phyloP scores from a whole-genome alignment of 192 early-diverging fungal species.

The Coemansia sp. region DNA sequence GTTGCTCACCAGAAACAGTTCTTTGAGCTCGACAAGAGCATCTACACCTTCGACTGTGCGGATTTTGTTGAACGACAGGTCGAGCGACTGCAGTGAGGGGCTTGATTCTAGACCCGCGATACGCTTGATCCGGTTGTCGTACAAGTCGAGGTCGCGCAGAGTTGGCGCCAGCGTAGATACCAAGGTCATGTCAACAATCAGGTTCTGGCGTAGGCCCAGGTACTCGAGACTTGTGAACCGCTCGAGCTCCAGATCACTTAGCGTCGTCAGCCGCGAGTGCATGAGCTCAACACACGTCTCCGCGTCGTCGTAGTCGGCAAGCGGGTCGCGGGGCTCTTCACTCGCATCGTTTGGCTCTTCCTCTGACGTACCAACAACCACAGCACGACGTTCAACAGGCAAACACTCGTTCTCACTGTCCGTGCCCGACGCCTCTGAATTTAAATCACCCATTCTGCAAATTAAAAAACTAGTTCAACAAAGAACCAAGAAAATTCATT shows the following conservation, averaged over 20 bases:
- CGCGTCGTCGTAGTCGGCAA: slow-evolving; percentile 7
- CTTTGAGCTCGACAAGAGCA: slow-evolving; percentile 59
- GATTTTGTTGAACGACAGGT: slow-evolving; percentile 97
- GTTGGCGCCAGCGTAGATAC: slow-evolving; percentile 51
- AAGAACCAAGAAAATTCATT: no score
- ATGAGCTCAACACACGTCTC: slow-evolving; percentile 46
- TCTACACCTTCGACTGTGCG: slow-evolving; percentile 71
- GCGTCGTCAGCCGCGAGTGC: slow-evolving; percentile 32
- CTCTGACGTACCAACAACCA: no score
- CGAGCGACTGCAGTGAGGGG: slow-evolving; percentile 66
- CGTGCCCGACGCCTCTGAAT: neutral
- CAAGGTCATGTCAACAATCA: slow-evolving; percentile 67
- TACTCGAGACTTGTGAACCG: slow-evolving; percentile 55
- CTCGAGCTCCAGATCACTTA: slow-evolving; percentile 22
- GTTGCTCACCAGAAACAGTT: slow-evolving; percentile 93
- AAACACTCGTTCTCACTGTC: neutral
- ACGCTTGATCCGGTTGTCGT: slow-evolving; percentile 88
- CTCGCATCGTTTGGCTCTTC: neutral
- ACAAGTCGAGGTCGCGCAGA: slow-evolving; percentile 86
- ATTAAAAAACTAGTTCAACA: neutral
- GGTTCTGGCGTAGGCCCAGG: slow-evolving; percentile 82
- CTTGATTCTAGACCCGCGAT: slow-evolving; percentile 68
- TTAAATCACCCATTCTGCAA: neutral
- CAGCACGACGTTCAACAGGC: no score
- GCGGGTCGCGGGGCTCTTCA: neutral